phyloP scores from a whole-genome alignment of 179 eudicot species.

The Beta lomatogona region DNA sequence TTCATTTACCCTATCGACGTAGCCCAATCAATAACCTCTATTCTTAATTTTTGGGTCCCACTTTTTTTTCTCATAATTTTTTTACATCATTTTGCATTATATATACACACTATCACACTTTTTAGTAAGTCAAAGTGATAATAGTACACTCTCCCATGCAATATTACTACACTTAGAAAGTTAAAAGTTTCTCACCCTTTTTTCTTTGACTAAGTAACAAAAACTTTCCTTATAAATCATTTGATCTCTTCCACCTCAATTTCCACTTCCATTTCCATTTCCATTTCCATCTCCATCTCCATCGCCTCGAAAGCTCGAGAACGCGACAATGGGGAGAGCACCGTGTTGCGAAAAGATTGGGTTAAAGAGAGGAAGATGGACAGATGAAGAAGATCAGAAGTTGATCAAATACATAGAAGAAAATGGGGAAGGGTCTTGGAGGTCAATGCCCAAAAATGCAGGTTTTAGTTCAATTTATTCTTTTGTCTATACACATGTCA shows the following conservation, averaged over 20 bases:
- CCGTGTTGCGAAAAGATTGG: slow-evolving; percentile 54
- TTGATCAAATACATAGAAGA: slow-evolving; percentile 35
- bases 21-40: slow-evolving; percentile 44
- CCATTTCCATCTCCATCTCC: background rate
- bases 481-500: background rate
- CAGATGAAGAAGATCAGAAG: slow-evolving; percentile 40
- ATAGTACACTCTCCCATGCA: slow-evolving; percentile 2
- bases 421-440: slow-evolving; percentile 50
- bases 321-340: slow-evolving; percentile 39
- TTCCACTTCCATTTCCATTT: no score
- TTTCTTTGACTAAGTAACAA: no score
- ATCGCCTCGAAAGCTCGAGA: background rate
- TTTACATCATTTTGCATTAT: background rate
- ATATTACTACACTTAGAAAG: background rate
- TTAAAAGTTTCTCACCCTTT: background rate
- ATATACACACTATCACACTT: background rate
- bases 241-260: background rate
- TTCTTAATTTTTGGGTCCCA: background rate
- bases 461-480: slow-evolving; percentile 20
- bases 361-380: slow-evolving; percentile 46
- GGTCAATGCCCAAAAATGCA: slow-evolving; percentile 51
- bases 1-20: slow-evolving; percentile 31
- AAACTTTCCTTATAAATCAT: no score
- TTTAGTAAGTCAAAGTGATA: background rate
- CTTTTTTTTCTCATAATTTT: background rate